Base-by-base conservation (phyloP, 306 rosid genomes). In the Astragalus membranaceus region DNA sequence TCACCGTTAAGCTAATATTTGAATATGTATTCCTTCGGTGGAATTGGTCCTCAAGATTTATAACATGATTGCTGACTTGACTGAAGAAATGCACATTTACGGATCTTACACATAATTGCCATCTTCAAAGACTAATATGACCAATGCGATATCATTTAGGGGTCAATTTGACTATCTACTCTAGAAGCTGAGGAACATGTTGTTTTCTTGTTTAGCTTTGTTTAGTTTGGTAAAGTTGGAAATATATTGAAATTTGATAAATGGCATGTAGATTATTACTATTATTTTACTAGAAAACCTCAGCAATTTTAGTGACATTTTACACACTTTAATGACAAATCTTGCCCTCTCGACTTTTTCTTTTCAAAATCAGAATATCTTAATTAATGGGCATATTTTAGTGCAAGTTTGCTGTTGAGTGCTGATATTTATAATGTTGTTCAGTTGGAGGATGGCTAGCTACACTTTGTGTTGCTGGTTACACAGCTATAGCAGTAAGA, bases 391-490 rank as follows among this genome's bases (percentile, higher is more conserved):
- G 10, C 61, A 56, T 56, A 33, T 32, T 33, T 32, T 33, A 12
- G 39, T 55, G 62, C 62, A 55, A 5, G 16, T 10, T 61, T 61
- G 3, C 5, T 17, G 9, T 41, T 61, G 49, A 41, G 17, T 41
- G 50, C 66, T 79, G 75, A 57, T 78, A 32, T 39, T 48, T 37
- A 10, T 73, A 52, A 10, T 68, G 37, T 37, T 43, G 44, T 77
- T 80, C 88, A 90, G 98, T 75, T 80, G 98, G 88, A 72, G 98
- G 98, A 66, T 94, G 98, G 98, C 76, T 94, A 26, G 96, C 97
- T 67, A 69, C 98, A 35, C 87, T 94, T 30, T 88, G 83, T 50
- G 97, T 88, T 64, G 97, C 98, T 37, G 98, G 97, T 72, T 94
- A 64, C 81, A 83, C 84, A 2, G 97, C 98, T 53, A 81, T 94